Evolutionary conservation across 2,329 filamentous ascomycete genomes (phyloP).

Genomic region (Clarireedia hainanense): DNA sequence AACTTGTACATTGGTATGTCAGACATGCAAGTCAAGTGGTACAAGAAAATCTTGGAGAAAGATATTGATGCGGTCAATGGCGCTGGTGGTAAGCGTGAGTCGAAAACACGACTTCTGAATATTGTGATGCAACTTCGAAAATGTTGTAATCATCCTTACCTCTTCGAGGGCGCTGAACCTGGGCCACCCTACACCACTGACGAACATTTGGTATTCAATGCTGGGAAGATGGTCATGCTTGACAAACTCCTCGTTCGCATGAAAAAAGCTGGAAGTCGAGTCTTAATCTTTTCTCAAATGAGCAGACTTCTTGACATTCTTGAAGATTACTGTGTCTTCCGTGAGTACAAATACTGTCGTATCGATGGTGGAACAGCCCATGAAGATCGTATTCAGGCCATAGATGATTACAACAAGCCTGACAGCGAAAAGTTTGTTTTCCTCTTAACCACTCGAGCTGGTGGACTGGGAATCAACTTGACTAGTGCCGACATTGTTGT

Average conservation of each 20-base stretch:
- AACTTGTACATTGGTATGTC: constrained; percentile 98
- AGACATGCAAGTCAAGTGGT: constrained; percentile 99
- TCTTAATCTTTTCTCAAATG: constrained; percentile 99
- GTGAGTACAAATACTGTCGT: constrained; percentile 89
- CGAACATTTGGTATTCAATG: constrained; percentile 87
- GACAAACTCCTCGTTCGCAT: constrained; percentile 84
- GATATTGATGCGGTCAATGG: constrained; percentile 98
- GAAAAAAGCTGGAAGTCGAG: constrained; percentile 78
- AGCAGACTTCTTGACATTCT: constrained; percentile 93
- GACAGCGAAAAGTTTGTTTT: constrained; percentile 96
- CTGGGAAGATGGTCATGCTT: constrained; percentile 95
- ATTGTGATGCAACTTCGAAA: constrained; percentile 99
- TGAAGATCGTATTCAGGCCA: constrained; percentile 93
- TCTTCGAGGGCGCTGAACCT: constrained; percentile 95
- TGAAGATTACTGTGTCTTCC: constrained; percentile 96
- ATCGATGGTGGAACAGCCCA: constrained; percentile 96
- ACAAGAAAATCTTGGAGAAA: constrained; percentile 97
- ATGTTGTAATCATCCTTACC: constrained; percentile 96
- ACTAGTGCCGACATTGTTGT: constrained; percentile 94
- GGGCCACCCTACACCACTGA: constrained; percentile 97
- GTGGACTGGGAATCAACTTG: constrained; percentile 93
- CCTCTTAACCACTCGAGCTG: constrained; percentile 87
- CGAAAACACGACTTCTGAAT: constrained; percentile 92
- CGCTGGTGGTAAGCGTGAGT: constrained; percentile 91
- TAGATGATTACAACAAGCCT: constrained; percentile 97